phyloP scores from a whole-genome alignment of 2,329 filamentous ascomycete species.

The Ascochyta clinopodiicola region DNA sequence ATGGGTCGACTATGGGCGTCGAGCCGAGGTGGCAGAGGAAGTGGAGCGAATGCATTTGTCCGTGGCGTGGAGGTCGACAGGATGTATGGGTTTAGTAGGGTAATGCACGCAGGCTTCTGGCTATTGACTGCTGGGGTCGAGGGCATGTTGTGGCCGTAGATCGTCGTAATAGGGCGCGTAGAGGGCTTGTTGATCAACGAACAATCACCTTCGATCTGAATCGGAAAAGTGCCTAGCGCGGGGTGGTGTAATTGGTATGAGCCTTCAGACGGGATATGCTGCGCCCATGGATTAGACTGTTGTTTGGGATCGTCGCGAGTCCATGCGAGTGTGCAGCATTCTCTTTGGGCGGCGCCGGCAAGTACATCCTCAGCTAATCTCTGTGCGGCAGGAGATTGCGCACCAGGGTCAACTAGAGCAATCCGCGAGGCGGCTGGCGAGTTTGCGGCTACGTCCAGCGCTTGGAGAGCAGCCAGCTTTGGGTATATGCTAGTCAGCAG shows the following conservation, averaged over 20 bases:
- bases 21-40: constrained; percentile 37
- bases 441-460: constrained; percentile 54
- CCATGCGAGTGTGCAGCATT: constrained; percentile 76
- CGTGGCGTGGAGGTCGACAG: constrained; percentile 44
- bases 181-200: constrained; percentile 48
- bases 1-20: constrained; percentile 33
- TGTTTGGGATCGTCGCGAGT: constrained; percentile 45
- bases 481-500: constrained; percentile 54
- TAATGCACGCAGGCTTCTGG: constrained; percentile 43
- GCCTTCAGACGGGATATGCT: constrained; percentile 47
- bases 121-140: constrained; percentile 41
- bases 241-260: constrained; percentile 56
- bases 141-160: constrained; percentile 48
- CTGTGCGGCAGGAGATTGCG: constrained; percentile 68
- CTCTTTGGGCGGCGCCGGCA: constrained; percentile 68
- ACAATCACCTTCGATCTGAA: constrained; percentile 52
- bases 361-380: constrained; percentile 65
- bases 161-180: constrained; percentile 48
- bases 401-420: constrained; percentile 71
- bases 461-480: constrained; percentile 55
- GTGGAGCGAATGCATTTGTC: constrained; percentile 40
- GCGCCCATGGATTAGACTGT: constrained; percentile 47
- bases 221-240: constrained; percentile 51
- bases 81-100: constrained; percentile 49
- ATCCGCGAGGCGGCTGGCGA: constrained; percentile 57